phyloP scores from a whole-genome alignment of 352 stramenopile species.

The Phytophthora podocarpi region DNA sequence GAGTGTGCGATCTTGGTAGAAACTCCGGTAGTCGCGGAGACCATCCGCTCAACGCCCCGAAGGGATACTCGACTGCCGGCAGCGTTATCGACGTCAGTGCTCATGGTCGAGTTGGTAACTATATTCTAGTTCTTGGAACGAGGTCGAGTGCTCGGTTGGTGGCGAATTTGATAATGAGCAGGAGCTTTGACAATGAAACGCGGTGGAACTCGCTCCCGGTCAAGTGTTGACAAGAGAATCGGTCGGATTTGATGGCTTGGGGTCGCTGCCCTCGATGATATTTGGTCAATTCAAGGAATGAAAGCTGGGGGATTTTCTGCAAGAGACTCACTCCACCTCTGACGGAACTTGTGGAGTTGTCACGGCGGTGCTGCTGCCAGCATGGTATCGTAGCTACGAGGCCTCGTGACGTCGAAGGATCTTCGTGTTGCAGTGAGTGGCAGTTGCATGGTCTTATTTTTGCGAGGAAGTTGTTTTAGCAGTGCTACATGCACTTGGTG shows the following conservation, averaged over 20 bases:
- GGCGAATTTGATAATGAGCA: conserved; percentile 20
- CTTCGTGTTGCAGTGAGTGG: not conserved
- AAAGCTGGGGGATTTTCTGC: conserved; percentile 1
- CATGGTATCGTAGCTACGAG: conserved; percentile 22
- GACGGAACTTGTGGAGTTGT: conserved; percentile 4
- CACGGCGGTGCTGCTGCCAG: not conserved
- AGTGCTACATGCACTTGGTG: too few relatives aligned
- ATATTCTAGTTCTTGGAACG: not conserved
- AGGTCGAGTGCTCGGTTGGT: conserved; percentile 10
- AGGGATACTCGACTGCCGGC: conserved; percentile 32
- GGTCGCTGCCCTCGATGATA: conserved; percentile 12
- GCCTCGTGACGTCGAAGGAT: not conserved
- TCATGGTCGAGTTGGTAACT: conserved; percentile 25
- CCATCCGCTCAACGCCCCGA: conserved; percentile 44
- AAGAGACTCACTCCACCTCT: conserved; percentile 9
- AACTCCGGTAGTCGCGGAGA: conserved; percentile 29
- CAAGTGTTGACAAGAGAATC: not conserved
- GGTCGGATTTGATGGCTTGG: conserved; percentile 13
- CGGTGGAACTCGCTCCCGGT: too few relatives aligned
- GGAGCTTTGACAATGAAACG: not conserved
- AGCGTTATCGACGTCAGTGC: conserved; percentile 8
- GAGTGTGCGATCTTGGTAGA: conserved; percentile 43
- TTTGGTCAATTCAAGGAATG: conserved; percentile 19
- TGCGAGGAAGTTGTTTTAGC: too few relatives aligned
- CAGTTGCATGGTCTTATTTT: too few relatives aligned